These are phyloP conservation scores for Oryza rufipogon DNA, from an alignment of 176 grass and related monocot genomes.

Conservation along the genomic window DNA sequence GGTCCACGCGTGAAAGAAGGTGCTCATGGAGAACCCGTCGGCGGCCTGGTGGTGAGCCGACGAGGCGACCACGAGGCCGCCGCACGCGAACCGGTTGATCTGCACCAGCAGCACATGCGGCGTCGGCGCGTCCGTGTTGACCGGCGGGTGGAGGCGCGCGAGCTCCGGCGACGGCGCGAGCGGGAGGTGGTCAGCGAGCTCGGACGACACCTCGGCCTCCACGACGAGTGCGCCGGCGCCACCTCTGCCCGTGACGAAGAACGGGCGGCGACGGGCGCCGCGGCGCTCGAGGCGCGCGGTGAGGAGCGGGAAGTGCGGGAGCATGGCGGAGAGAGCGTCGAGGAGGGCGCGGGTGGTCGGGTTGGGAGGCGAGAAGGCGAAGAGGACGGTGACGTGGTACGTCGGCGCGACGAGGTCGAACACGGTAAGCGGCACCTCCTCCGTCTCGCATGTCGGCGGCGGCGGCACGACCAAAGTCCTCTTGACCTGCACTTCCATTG, in stretches of 20 bases:
- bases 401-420: constrained; percentile 55
- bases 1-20: constrained; percentile 49
- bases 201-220: constrained; percentile 39
- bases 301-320: constrained; percentile 52
- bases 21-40: constrained; percentile 56
- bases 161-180: constrained; percentile 37
- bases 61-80: constrained; percentile 50
- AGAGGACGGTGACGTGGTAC: constrained; percentile 59
- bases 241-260: constrained; percentile 9
- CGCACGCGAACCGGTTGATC: constrained; percentile 60
- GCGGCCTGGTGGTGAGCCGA: constrained; percentile 51
- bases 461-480: background rate
- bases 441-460: background rate
- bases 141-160: constrained; percentile 20
- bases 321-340: constrained; percentile 29
- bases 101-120: constrained; percentile 43
- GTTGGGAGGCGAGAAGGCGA: constrained; percentile 49
- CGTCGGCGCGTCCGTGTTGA: background rate
- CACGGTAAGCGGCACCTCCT: constrained; percentile 46
- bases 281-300: constrained; percentile 19
- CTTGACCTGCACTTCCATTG: constrained; percentile 51
- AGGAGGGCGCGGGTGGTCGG: constrained; percentile 31
- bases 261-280: background rate
- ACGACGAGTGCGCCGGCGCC: constrained; percentile 45
- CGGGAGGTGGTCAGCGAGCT: constrained; percentile 46